Evolutionary conservation across 83 land plant genomes (phyloP).

Genomic region (Picea mariana): DNA sequence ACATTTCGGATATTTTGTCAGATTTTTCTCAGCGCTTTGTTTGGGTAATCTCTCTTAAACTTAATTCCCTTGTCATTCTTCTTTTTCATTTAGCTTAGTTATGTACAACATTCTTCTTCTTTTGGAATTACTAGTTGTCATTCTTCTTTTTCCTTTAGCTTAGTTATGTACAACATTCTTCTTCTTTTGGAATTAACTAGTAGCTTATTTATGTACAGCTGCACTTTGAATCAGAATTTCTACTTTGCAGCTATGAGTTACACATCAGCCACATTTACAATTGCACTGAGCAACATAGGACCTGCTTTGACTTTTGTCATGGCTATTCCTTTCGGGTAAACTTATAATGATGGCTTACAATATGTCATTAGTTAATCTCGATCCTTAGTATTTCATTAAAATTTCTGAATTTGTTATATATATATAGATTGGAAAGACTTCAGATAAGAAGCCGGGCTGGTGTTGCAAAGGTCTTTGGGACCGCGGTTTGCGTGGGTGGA

Average conservation of each 20-base stretch:
- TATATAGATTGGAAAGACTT: constrained; percentile 38
- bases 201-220: constrained; percentile 32
- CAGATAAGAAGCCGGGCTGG: constrained; percentile 38
- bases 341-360: not conserved
- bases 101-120: constrained; percentile 27
- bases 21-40: constrained; percentile 41
- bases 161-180: not conserved
- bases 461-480: constrained; percentile 56
- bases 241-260: constrained; percentile 49
- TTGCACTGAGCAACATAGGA: constrained; percentile 52
- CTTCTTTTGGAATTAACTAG: not conserved
- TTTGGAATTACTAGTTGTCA: not conserved
- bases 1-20: constrained; percentile 39
- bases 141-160: not conserved
- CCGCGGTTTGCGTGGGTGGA: constrained; percentile 61
- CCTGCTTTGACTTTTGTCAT: constrained; percentile 64
- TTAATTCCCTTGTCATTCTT: not conserved
- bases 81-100: not conserved
- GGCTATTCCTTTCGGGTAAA: constrained; percentile 49
- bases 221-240: constrained; percentile 43
- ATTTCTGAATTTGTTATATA: not conserved
- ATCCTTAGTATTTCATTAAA: not conserved
- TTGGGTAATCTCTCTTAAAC: constrained; percentile 40
- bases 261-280: constrained; percentile 61
- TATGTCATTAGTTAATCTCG: not conserved